Conservation (phyloP, 2,329 filamentous ascomycete genomes). For the Epichloe coenophiala region DNA sequence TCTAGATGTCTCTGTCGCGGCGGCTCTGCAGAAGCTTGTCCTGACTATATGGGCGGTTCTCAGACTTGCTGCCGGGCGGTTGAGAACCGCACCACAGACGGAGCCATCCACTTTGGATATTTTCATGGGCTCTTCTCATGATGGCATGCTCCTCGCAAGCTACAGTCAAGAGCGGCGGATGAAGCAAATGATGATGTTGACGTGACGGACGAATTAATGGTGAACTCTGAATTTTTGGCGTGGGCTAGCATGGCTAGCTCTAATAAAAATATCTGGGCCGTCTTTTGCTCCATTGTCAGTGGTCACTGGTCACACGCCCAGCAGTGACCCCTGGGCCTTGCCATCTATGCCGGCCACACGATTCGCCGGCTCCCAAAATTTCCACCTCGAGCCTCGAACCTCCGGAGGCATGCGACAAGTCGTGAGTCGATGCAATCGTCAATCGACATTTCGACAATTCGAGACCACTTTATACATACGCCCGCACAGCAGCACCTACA, state of each 20-base stretch:
- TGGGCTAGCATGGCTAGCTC: not conserved
- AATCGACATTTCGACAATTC: too few species aligned
- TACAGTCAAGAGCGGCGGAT: not conserved
- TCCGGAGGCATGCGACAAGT: conserved; percentile 1
- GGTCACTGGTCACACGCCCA: too few species aligned
- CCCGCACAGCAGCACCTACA: too few species aligned
- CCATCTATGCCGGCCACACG: conserved; percentile 6
- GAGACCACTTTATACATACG: too few species aligned
- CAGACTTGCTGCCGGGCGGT: conserved; percentile 24
- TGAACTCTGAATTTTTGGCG: not conserved
- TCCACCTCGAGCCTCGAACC: not conserved
- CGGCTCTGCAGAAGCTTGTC: conserved; percentile 15
- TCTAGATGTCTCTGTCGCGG: conserved; percentile 7
- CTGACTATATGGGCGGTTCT: conserved; percentile 9
- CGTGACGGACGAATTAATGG: not conserved
- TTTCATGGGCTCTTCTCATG: conserved; percentile 48
- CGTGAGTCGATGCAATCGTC: not conserved
- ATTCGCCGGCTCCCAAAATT: conserved; percentile 13
- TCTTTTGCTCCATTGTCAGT: not conserved
- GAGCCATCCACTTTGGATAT: conserved; percentile 45
- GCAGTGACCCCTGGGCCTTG: not conserved
- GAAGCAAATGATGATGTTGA: not conserved
- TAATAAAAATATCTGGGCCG: not conserved
- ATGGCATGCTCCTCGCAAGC: conserved; percentile 11
- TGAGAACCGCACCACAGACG: conserved; percentile 42